Conservation (phyloP, 306 rosid species). For the Ceratonia siliqua region DNA sequence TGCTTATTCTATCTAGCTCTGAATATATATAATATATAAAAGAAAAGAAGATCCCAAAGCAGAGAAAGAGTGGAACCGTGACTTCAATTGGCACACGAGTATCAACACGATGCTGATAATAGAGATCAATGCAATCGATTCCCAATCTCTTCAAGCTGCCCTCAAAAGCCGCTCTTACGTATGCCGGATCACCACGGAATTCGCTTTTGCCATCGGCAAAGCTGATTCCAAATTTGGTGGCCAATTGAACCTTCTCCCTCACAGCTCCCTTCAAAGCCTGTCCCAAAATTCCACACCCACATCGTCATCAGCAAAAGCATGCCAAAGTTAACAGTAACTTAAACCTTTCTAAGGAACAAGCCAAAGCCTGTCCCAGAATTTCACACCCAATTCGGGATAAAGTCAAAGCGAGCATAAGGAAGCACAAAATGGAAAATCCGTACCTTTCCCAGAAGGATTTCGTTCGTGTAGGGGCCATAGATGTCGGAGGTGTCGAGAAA, state of each 20-base stretch:
- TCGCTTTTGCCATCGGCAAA: constrained; percentile 27
- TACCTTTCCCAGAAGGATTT: constrained; percentile 51
- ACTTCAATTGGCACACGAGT: constrained; percentile 69
- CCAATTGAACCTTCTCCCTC: constrained; percentile 55
- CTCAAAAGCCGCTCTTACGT: constrained; percentile 73
- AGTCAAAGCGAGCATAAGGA: neutral
- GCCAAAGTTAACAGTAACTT: too few relatives aligned
- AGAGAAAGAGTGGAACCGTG: constrained; percentile 47
- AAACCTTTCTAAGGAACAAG: too few relatives aligned
- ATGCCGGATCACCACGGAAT: constrained; percentile 58
- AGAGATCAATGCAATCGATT: constrained; percentile 63
- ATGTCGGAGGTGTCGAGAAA: constrained; percentile 67
- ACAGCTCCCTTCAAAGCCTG: constrained; percentile 52
- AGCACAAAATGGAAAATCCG: neutral
- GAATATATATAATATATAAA: too few relatives aligned
- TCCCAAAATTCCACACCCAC: neutral
- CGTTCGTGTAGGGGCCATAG: constrained; percentile 60
- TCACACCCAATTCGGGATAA: too few relatives aligned
- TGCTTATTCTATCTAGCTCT: too few relatives aligned
- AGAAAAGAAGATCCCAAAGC: neutral
- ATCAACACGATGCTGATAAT: constrained; percentile 74
- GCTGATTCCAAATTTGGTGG: constrained; percentile 56
- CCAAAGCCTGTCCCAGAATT: too few relatives aligned
- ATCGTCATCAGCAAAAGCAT: neutral
- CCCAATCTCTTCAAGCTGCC: constrained; percentile 66